These are phyloP conservation scores for Botrytis paeoniae DNA, from an alignment of 2,329 filamentous ascomycete genomes.

Conservation along the genomic window DNA sequence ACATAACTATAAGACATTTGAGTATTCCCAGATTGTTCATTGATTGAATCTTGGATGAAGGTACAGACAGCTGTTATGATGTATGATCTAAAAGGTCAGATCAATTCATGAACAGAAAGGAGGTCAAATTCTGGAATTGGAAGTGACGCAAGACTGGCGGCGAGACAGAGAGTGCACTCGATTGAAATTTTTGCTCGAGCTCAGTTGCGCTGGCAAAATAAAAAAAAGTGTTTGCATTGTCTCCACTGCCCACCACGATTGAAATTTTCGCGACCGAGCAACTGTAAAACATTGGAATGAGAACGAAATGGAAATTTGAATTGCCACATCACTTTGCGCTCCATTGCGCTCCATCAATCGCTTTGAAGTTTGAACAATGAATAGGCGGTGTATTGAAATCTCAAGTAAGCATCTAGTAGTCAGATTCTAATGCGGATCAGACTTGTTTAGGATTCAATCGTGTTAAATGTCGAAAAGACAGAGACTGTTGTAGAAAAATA, in stretches of 20 bases:
- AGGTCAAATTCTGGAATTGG: not conserved
- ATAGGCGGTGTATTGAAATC: not conserved
- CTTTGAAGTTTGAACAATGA: not conserved
- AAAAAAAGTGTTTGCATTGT: not conserved
- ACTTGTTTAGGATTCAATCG: not conserved
- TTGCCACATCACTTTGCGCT: constrained; percentile 4
- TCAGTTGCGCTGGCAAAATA: not conserved
- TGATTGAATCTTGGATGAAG: not conserved
- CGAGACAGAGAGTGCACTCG: not conserved
- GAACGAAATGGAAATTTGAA: not conserved
- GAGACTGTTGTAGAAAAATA: not conserved
- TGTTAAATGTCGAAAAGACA: not conserved
- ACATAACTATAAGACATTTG: not conserved
- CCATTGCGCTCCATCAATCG: not conserved
- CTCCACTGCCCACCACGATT: not conserved
- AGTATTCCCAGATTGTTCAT: not conserved
- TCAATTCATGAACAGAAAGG: not conserved
- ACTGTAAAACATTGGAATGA: not conserved
- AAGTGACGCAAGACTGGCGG: not conserved
- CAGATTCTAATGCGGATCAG: not conserved
- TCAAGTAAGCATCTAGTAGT: not conserved
- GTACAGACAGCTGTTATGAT: not conserved
- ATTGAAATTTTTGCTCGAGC: not conserved
- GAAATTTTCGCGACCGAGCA: not conserved
- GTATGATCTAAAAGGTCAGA: not conserved